A percentile compares a stretch with the other conserved stretches of the same genome.
These are phyloP conservation scores for Termitomyces sp. DNA, from an alignment of 768 basidiomycete genomes.

Conservation along the genomic window DNA sequence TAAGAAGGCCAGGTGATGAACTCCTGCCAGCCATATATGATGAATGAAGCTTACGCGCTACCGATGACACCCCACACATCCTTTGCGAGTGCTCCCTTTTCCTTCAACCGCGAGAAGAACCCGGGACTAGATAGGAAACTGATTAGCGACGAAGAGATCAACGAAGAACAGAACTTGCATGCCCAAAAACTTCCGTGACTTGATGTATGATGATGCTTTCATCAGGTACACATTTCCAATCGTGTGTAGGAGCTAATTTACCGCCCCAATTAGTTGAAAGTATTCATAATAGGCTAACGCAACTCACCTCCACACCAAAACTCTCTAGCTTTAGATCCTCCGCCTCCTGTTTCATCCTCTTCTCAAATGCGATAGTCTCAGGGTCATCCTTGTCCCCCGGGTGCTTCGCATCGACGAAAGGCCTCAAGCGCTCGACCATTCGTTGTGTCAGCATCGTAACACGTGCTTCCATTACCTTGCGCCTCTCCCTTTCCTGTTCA, in stretches of 20 bases:
- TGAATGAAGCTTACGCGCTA: conserved; percentile 66
- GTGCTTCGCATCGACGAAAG: conserved; percentile 85
- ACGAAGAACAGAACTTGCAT: conserved; percentile 47
- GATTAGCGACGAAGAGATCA: not conserved
- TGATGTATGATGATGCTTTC: conserved; percentile 89
- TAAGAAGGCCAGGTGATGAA: conserved; percentile 1
- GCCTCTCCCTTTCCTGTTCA: conserved; percentile 76
- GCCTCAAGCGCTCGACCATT: conserved; percentile 78
- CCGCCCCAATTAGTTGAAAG: not conserved
- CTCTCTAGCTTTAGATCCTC: conserved; percentile 96
- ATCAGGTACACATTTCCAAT: conserved; percentile 90
- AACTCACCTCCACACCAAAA: conserved; percentile 88
- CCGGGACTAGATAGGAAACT: conserved; percentile 52
- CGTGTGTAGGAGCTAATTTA: conserved; percentile 74
- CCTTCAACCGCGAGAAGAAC: conserved; percentile 91
- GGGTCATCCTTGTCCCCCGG: conserved; percentile 78
- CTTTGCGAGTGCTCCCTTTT: conserved; percentile 89
- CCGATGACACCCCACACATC: conserved; percentile 97
- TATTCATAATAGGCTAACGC: not conserved
- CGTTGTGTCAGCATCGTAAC: conserved; percentile 71
- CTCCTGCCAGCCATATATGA: conserved; percentile 2
- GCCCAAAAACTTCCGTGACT: conserved; percentile 87
- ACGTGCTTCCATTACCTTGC: conserved; percentile 74
- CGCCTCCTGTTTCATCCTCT: conserved; percentile 74
- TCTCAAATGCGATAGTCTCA: conserved; percentile 77